These are phyloP conservation scores for Striga hermonthica DNA, from an alignment of 305 asterid species.

Conservation along the genomic window DNA sequence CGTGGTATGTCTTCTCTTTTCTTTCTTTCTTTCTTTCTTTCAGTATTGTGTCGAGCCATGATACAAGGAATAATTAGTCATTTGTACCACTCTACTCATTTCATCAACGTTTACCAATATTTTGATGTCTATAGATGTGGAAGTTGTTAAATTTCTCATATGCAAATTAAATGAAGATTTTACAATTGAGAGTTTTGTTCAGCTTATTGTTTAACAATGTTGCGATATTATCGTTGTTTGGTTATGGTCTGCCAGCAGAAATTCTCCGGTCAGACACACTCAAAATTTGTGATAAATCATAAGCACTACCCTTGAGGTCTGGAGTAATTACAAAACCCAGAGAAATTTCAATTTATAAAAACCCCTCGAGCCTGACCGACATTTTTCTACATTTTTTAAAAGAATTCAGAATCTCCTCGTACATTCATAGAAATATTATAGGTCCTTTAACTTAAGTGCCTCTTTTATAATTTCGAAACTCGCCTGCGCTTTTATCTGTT, in stretches of 20 bases:
- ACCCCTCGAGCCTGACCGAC: not conserved
- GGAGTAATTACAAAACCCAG: not conserved
- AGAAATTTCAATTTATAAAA: not conserved
- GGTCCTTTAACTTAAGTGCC: not conserved
- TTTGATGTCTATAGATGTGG: no score
- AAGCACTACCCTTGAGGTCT: not conserved
- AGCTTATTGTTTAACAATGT: no score
- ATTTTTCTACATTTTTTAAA: not conserved
- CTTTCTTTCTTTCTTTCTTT: not conserved
- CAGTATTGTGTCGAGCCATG: not conserved
- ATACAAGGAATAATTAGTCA: not conserved
- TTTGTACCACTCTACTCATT: not conserved
- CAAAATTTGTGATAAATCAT: not conserved
- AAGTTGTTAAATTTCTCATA: not conserved
- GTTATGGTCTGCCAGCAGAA: no score
- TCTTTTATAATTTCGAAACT: not conserved
- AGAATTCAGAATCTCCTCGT: no score
- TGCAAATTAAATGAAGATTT: not conserved
- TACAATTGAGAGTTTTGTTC: no score
- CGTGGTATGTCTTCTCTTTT: constrained; percentile 64
- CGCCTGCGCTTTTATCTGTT: not conserved
- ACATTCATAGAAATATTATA: no score
- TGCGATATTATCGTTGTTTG: no score
- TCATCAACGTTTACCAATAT: no score
- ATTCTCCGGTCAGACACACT: not conserved